phyloP scores from a whole-genome alignment of 768 basidiomycete genomes.

The Tricholoma bakamatsutake region DNA sequence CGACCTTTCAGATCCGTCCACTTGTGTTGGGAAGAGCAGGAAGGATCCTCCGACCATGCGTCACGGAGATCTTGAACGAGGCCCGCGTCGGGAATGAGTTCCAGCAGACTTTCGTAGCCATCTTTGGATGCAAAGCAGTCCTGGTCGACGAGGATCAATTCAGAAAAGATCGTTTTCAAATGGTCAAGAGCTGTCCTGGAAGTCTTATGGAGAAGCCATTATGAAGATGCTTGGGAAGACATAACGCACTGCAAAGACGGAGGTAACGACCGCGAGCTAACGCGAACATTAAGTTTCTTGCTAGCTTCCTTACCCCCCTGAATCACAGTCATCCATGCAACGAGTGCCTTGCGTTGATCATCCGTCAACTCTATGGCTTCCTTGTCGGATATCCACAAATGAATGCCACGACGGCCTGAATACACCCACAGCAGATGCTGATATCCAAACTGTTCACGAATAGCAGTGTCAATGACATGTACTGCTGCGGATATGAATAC shows the following conservation, averaged over 20 bases:
- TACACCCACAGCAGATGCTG: conserved; percentile 94
- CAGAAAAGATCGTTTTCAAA: conserved; percentile 52
- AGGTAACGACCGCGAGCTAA: conserved; percentile 45
- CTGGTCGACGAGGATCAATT: conserved; percentile 76
- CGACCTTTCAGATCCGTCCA: conserved; percentile 61
- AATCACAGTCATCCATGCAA: conserved; percentile 82
- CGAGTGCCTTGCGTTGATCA: conserved; percentile 81
- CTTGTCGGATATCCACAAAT: conserved; percentile 93
- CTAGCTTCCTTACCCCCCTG: conserved; percentile 74
- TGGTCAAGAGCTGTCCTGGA: conserved; percentile 40
- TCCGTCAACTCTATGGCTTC: conserved; percentile 88
- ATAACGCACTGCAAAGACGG: conserved; percentile 63
- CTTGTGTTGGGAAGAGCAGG: conserved; percentile 57
- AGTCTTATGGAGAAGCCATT: not conserved
- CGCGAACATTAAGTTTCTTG: conserved; percentile 77
- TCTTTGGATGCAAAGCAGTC: conserved; percentile 69
- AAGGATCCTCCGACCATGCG: conserved; percentile 53
- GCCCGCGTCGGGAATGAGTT: conserved; percentile 63
- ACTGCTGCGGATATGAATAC: conserved; percentile 91
- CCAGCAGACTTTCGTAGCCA: conserved; percentile 70
- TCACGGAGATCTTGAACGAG: conserved; percentile 42
- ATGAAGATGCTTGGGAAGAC: not conserved
- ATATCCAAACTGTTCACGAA: conserved; percentile 90
- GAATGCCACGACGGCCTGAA: conserved; percentile 96
- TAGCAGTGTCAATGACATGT: conserved; percentile 69